phyloP scores from a whole-genome alignment of 148 eudicot genomes.

The Pharnaceum exiguum region DNA sequence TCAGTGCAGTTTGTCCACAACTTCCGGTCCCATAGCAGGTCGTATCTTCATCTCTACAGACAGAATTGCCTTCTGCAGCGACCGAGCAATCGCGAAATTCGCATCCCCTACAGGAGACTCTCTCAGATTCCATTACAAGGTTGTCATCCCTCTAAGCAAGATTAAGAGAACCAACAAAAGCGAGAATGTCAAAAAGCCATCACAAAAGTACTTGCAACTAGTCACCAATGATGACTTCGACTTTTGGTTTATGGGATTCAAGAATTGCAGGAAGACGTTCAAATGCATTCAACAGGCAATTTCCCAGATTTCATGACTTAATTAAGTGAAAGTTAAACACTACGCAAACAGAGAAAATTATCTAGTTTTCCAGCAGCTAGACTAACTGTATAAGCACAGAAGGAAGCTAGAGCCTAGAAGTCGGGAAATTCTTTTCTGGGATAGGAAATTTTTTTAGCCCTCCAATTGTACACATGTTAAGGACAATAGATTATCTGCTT shows the following conservation, averaged over 20 bases:
- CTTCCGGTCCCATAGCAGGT: conserved; percentile 15
- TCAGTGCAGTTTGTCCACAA: conserved; percentile 22
- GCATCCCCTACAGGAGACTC: conserved; percentile 10
- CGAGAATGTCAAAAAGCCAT: conserved; percentile 22
- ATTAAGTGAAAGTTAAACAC: neutral
- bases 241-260: conserved; percentile 42
- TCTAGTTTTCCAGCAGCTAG: too few relatives aligned
- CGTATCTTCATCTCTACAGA: conserved; percentile 14
- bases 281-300: conserved; percentile 22
- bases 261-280: conserved; percentile 23
- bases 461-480: too few relatives aligned
- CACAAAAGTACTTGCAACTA: conserved; percentile 34
- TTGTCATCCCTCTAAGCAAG: conserved; percentile 34
- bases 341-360: neutral
- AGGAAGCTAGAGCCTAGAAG: too few relatives aligned
- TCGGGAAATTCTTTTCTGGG: too few relatives aligned
- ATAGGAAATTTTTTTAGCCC: too few relatives aligned
- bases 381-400: too few relatives aligned
- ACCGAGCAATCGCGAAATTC: conserved; percentile 1
- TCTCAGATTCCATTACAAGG: conserved; percentile 22
- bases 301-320: neutral
- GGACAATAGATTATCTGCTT: too few relatives aligned
- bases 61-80: conserved; percentile 20
- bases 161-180: conserved; percentile 21
- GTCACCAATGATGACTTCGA: conserved; percentile 31